A percentile compares a stretch with the other conserved stretches of the same genome.
phyloP scores from a whole-genome alignment of 108 stramenopile species.

The Pinguiococcus pyrenoidosus region DNA sequence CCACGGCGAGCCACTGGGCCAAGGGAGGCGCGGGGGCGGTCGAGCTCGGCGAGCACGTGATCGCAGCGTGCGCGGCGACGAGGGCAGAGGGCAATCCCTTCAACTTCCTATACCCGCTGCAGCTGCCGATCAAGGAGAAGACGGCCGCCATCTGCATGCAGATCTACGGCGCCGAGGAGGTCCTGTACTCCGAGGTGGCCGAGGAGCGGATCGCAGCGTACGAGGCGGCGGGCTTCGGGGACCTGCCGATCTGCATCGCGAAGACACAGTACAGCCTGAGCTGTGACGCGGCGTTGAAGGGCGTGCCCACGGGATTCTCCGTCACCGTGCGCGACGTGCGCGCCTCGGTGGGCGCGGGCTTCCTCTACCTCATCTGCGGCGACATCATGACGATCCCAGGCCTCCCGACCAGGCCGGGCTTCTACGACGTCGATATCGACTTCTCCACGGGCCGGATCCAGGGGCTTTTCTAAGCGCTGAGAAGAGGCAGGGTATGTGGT shows the following conservation, averaged over 20 bases:
- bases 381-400: constrained; percentile 99
- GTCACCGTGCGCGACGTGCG: constrained; percentile 88
- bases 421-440: constrained; percentile 94
- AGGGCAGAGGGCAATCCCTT: constrained; percentile 43
- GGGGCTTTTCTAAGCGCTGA: constrained; percentile 71
- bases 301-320: constrained; percentile 70
- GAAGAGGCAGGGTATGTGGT: neutral
- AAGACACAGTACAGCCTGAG: constrained; percentile 97
- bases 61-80: constrained; percentile 57
- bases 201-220: constrained; percentile 75
- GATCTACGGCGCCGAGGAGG: constrained; percentile 91
- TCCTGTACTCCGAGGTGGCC: constrained; percentile 73
- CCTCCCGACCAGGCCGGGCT: constrained; percentile 93
- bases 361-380: constrained; percentile 87
- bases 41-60: constrained; percentile 74
- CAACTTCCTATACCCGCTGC: constrained; percentile 70
- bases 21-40: constrained; percentile 86
- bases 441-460: constrained; percentile 76
- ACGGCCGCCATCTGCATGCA: constrained; percentile 65
- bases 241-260: constrained; percentile 91
- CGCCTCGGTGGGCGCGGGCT: constrained; percentile 89
- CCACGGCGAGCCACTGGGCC: constrained; percentile 85
- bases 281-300: constrained; percentile 78
- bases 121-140: constrained; percentile 53
- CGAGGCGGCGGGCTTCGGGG: constrained; percentile 71